phyloP scores from a whole-genome alignment of 2,329 filamentous ascomycete genomes.

The Fusarium chuoi region DNA sequence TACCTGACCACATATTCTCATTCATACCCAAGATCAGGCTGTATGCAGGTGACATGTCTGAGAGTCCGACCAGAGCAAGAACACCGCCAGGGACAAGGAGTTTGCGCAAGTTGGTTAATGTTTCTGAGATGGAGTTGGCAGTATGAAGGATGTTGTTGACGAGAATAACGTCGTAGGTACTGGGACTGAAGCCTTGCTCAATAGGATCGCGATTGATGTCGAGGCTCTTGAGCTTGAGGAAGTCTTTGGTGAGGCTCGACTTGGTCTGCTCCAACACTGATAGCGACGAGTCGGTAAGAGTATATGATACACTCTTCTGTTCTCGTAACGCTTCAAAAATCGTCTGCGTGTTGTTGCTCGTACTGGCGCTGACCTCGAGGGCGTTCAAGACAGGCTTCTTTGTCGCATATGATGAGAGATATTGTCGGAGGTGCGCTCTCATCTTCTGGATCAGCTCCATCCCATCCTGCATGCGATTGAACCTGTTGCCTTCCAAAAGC shows the following conservation, averaged over 20 bases:
- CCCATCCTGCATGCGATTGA: background rate
- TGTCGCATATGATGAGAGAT: constrained; percentile 6
- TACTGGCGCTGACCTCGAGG: constrained; percentile 16
- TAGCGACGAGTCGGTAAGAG: constrained; percentile 2
- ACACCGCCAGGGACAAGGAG: constrained; percentile 6
- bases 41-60: constrained; percentile 22
- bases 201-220: constrained; percentile 11
- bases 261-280: background rate
- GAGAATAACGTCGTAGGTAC: background rate
- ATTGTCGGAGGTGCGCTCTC: background rate
- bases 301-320: background rate
- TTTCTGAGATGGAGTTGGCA: background rate
- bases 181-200: background rate
- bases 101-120: background rate
- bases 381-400: background rate
- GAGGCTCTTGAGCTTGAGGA: background rate
- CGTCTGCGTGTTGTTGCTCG: background rate
- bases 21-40: constrained; percentile 17
- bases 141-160: constrained; percentile 14
- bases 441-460: constrained; percentile 6
- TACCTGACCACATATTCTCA: constrained; percentile 25
- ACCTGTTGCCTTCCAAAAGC: background rate
- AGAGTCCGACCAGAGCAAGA: background rate
- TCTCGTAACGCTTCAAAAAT: background rate
- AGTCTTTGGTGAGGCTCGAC: accelerated